Base-by-base conservation (phyloP, 352 stramenopile species). In the Globisporangium paddicum region DNA sequence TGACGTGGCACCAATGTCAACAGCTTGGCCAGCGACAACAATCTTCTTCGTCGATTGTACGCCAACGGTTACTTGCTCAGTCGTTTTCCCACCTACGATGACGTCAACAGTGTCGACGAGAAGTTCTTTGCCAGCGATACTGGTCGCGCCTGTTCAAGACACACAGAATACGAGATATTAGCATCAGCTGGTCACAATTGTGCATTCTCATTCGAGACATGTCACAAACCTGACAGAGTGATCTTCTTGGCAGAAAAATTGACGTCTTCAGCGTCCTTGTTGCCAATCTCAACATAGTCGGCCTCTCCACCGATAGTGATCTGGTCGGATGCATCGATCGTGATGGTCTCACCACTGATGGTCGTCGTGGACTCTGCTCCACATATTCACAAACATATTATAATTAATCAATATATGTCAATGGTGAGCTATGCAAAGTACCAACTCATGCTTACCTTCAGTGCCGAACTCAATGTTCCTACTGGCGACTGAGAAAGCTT, bases 61-160 rank as follows among this genome's bases (percentile, higher is more conserved):
- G 4, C 75, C 75, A 53, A 86, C 61, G 5, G 60, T 59, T 42
- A 86, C 62, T 28, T 68, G 59, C 14, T 47, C 63, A 0, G 75
- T 83, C 11, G 51, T 30, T 25, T 79, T 74, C 9, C 59, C 60
- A 4, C 75, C 75, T 49, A 85, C 58, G 0, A 49, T 21, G 32
- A 83, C 54, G 30, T 66, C 64, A 5, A 13, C 66, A 7, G 69
- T 71, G 16, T 73, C 35, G 13, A 79, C 49, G 16, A 45, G 23
- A 10, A 79, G 25, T 5, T 48, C 66, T 10, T 44, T 51, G n/a
- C 72, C 69, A 48, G 23, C 56, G 28, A 80, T 55, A 14, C 37
- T 61, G 11, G 67, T 67, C 13, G 56, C 13, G 9, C 67, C 72
- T 81, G n/a, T n/a, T n/a, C n/a, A n/a, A n/a, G n/a, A n/a, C n/a